Evolutionary conservation across 169 alveolate species (phyloP), one percentile per base, ranked within the genome.

Genomic region (Babesia sp.): DNA sequence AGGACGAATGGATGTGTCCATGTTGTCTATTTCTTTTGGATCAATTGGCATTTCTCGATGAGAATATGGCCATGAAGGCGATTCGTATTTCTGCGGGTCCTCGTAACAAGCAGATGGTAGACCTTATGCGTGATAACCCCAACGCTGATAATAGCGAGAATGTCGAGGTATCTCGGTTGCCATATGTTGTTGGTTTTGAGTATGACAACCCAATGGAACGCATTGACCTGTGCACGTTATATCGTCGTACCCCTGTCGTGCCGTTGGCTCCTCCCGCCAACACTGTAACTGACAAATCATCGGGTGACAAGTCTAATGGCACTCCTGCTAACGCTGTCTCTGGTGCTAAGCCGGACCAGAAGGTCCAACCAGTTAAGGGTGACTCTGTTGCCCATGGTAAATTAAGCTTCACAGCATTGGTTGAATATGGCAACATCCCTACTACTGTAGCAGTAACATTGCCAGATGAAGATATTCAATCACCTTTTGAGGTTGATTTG

Each of bases 1-100:
- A 89, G 46, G 93, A 89, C 56, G 90, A 84, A 31, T 89, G 93
- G 93, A 60, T 83, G 36, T 89, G 93, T 44, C 93, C 91, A 39
- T 68, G 73, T 42, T 89, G 93, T 53, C 64, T 77, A 12, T 89
- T 71, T 69, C 42, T 89, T 54, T 41, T 87, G 72, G 87, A 81
- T 31, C 93, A 89, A 45, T 67, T 89, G 54, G 71, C 69, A 11
- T 85, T 81, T 68, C 51, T 89, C 41, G 91, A 85, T 22, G 91
- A 84, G 57, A 46, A 72, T 46, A 51, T 61, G 39, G 90, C 91
- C 22, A 46, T 89, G 75, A 56, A 77, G 63, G 79, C 83, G 39
- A 85, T 89, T 44, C 64, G 93, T 28, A 60, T 39, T 1, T 74
- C 85, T 36, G 87, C 90, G 39, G 91, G 91, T 0, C 93, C 93